Percentiles rank a stretch among this genome's conserved stretches.
Evolutionary conservation across 2,329 filamentous ascomycete genomes (phyloP).

Genomic region (Aspergillus fumigatus): DNA sequence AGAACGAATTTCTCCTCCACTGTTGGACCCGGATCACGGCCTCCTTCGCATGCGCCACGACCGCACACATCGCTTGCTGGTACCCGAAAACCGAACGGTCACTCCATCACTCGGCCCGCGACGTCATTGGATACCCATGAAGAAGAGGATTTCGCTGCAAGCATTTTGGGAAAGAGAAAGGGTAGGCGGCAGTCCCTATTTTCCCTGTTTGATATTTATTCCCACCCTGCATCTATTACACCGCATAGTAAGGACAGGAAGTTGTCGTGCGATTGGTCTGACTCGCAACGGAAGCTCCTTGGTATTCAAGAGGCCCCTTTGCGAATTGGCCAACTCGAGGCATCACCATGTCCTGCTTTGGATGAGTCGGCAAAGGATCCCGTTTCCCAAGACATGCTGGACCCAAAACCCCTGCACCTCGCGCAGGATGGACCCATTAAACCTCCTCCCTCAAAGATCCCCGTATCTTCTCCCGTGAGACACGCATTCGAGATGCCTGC

Average conservation of each 20-base stretch:
- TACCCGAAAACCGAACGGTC: constrained; percentile 45
- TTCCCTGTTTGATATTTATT: constrained; percentile 15
- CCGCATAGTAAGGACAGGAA: not conserved
- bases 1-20: constrained; percentile 54
- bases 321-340: constrained; percentile 1
- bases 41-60: constrained; percentile 43
- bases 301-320: not conserved
- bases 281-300: not conserved
- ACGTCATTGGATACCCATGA: constrained; percentile 41
- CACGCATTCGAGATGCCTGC: constrained; percentile 22
- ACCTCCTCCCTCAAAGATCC: constrained; percentile 14
- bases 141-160: constrained; percentile 33
- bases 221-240: not conserved
- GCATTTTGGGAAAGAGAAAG: constrained; percentile 45
- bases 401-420: constrained; percentile 5
- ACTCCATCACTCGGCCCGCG: constrained; percentile 38
- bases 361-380: constrained; percentile 4
- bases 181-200: constrained; percentile 45
- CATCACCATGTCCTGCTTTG: constrained; percentile 6
- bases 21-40: constrained; percentile 50
- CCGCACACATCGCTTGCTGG: constrained; percentile 52
- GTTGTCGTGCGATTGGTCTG: not conserved
- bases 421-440: constrained; percentile 10
- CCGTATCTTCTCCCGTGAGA: constrained; percentile 35
- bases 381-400: constrained; percentile 9